Evolutionary conservation across 352 stramenopile species (phyloP), one percentile per base, ranked within the genome.

Genomic region (Globisporangium nunn): DNA sequence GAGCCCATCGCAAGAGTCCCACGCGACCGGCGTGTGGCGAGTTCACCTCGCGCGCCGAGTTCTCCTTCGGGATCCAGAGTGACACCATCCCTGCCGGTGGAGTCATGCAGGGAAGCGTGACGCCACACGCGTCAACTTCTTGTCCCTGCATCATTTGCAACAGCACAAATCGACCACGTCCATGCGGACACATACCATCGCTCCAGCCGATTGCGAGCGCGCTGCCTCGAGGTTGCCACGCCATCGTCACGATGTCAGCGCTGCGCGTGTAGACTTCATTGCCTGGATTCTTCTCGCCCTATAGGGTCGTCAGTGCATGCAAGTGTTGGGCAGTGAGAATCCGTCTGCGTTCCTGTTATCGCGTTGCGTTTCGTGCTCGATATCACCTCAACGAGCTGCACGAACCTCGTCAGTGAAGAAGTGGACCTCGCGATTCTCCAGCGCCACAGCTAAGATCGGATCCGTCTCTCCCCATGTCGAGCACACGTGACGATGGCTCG

Each of bases 331-430:
- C 33, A 11, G 33, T 37, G 33, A 23, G 23, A 23, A 23, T 23
- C 23, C 23, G 23, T 23, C 23, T 37, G 33, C 33, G 33, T 37
- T 37, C 33, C 23, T 23, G 23, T 23, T 23, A 23, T 23, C 23
- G 23, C 23, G 23, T 23, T 23, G 23, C 23, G 23, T 23, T 23
- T 23, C 23, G 23, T 23, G 23, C 23, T 23, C 23, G 23, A 1
- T 23, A 23, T 23, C 33, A 37, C 6, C 33, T 37, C 33, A 2
- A 5, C 6, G 5, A 23, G 3, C 6, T 5, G 28, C 17, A 48
- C 53, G 31, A 58, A 92, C 86, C 69, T 96, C 88, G 71, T 96
- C 88, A 0, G 71, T 89, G 65, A 92, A 97, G 55, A 96, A 95
- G 49, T 93, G 76, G n/a, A 97, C 71, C 59, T 93, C 80, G 23